Base-by-base conservation (phyloP, 257 asterid species). In the Agastache rugosa region DNA sequence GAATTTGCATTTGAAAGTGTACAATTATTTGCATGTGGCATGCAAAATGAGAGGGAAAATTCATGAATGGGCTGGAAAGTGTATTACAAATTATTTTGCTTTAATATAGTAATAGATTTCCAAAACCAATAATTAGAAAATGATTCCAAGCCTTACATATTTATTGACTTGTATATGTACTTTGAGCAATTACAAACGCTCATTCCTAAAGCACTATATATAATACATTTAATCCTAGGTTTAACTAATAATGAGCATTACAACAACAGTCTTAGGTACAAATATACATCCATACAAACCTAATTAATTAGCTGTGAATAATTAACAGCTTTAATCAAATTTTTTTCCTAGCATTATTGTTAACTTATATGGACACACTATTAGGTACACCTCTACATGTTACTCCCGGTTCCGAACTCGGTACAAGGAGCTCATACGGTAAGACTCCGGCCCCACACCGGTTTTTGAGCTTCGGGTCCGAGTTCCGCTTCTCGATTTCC, bases 331-430 rank as follows among this genome's bases (percentile, higher is more conserved):
- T 51, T 37, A 29, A 35, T 37, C 60, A 71, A n/a, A 3, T 11
- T 34, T 44, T 35, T 11, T 47, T 11, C 3, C 37, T 31, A 69
- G 22, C 37, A 35, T 53, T 19, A 34, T 69, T 34, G 27, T 51
- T 15, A 0, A 53, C 62, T 91, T 78, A 95, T 80, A 95, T 95
- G 0, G 99, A 95, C 62, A 95, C 96, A 66, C 99, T 95, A 78
- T 95, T 95, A 6, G 99, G 99, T 4, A 95, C 96, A 2, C 99
- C 98, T 78, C 97, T 82, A 29, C 98, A 89, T 10, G 99, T 95
- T n/a, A 92, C 99, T 4, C 98, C 99, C 0, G 98, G 93, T 34
- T 74, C 96, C 0, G 98, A 95, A 27, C 91, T 88, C 0, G 99
- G 99, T 6, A 91, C 91, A 16, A 95, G 90, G 23, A 92, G 94